Evolutionary conservation across 176 grass and related monocot species (phyloP), one percentile per base, ranked within the genome.

Genomic region (Musa troglodytarum): DNA sequence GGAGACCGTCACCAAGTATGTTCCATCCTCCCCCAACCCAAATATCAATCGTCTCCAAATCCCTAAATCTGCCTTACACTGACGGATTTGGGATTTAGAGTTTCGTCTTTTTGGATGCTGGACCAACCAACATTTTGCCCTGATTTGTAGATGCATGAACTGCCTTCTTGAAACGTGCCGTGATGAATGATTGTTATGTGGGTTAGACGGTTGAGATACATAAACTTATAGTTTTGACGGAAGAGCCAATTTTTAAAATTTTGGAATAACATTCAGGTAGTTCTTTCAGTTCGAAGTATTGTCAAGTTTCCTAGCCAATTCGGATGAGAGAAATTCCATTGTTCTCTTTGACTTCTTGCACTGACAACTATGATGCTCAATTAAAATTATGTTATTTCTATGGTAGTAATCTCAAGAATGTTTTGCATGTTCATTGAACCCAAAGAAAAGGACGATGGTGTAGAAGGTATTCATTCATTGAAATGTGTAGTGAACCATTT

Each of bases 1-100:
- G 83, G 96, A 99, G 74, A 84, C 91, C 49, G 96, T 99, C 21
- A 91, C 83, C 67, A 99, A 92, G 95, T 99, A 82, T 82, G 72
- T 5, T 54, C 8, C 0, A 11, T 8, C 29, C 29, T 34, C 4
- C 3, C 3, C 34, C 34, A 43, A 6, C 4, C 4, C 34, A 43
- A 43, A 5, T 43, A 43, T 43, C 34, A 43, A 43, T 23, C 57
- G 2, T 23, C 11, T 20, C 51, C 15, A 1, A 9, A 13, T 28
- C 50, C 22, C 5, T 76, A 19, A 43, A 72, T 73, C 19, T 22
- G 2, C 23, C 16, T 14, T 49, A 29, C 14, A 22, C 2, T 57
- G 17, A 14, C 50, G 8, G 11, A 5, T 61, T 43, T n/a, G 54
- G 1, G 20, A 28, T 54, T 22, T 67, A 13, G 34, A 43, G 34